phyloP scores from a whole-genome alignment of 169 alveolate genomes.

The Theileria orientalis region DNA sequence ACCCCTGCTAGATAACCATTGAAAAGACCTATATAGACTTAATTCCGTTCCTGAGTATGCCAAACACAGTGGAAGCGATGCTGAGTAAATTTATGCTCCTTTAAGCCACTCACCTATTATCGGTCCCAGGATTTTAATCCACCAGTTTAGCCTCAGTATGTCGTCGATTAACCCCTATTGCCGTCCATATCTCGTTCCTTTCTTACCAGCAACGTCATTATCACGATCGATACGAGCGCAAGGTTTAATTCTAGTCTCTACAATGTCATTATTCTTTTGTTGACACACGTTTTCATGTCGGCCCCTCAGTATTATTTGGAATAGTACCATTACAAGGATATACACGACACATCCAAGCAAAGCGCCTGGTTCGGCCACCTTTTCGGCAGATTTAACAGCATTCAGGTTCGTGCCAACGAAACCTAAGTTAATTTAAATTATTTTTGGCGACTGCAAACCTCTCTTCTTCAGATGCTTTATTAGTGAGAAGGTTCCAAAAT shows the following conservation, averaged over 20 bases:
- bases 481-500: slow-evolving; percentile 12
- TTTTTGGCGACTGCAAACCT: slow-evolving; percentile 18
- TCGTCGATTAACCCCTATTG: slow-evolving; percentile 62
- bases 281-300: slow-evolving; percentile 4
- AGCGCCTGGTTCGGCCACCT: slow-evolving; percentile 67
- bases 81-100: slow-evolving; percentile 8
- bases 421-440: no score
- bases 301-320: not conserved
- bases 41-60: slow-evolving; percentile 11
- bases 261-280: not conserved
- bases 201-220: slow-evolving; percentile 54
- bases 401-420: no score
- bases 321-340: slow-evolving; percentile 9
- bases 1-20: not conserved
- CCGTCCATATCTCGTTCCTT: no score
- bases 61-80: slow-evolving; percentile 33
- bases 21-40: not conserved
- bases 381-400: slow-evolving; percentile 4
- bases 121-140: slow-evolving; percentile 28
- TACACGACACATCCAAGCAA: slow-evolving; percentile 50
- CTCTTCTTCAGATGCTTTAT: not conserved
- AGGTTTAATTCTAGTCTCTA: not conserved
- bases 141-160: slow-evolving; percentile 19
- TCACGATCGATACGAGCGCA: slow-evolving; percentile 11
- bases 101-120: slow-evolving; percentile 12